Percentiles rank a stretch among this genome's conserved stretches.
phyloP scores from a whole-genome alignment of 2,329 filamentous ascomycete species.

The Curvularia spicifera region DNA sequence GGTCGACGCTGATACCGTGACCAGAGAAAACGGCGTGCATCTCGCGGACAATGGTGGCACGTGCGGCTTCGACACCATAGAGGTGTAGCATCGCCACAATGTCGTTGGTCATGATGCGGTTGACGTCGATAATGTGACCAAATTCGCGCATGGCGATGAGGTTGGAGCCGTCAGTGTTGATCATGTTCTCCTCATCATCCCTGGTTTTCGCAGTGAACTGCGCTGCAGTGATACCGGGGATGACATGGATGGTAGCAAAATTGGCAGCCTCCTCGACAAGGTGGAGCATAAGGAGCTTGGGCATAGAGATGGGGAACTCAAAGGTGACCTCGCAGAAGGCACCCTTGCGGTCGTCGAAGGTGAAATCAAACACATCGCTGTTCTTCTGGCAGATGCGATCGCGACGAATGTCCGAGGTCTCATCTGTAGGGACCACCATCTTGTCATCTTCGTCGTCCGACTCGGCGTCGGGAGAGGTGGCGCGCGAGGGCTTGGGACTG shows the following conservation, averaged over 20 bases:
- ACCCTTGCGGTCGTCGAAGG: conserved; percentile 76
- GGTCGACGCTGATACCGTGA: conserved; percentile 92
- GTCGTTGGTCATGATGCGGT: conserved; percentile 89
- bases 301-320: conserved; percentile 77
- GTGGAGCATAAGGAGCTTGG: conserved; percentile 92
- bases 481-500: conserved; percentile 50
- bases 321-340: conserved; percentile 81
- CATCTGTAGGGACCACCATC: conserved; percentile 35
- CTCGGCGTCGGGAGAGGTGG: conserved; percentile 40
- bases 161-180: conserved; percentile 86
- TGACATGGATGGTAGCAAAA: conserved; percentile 84
- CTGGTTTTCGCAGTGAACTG: conserved; percentile 62
- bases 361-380: conserved; percentile 75
- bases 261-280: conserved; percentile 82
- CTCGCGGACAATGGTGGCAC: conserved; percentile 85
- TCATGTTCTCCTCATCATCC: conserved; percentile 53
- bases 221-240: conserved; percentile 76
- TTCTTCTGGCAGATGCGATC: conserved; percentile 53
- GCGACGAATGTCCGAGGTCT: conserved; percentile 39
- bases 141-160: conserved; percentile 89
- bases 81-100: conserved; percentile 81
- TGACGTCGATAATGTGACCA: conserved; percentile 82
- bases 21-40: conserved; percentile 83
- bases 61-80: conserved; percentile 93
- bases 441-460: conserved; percentile 37